phyloP scores from a whole-genome alignment of 345 rosid species.

The Salix purpurea region DNA sequence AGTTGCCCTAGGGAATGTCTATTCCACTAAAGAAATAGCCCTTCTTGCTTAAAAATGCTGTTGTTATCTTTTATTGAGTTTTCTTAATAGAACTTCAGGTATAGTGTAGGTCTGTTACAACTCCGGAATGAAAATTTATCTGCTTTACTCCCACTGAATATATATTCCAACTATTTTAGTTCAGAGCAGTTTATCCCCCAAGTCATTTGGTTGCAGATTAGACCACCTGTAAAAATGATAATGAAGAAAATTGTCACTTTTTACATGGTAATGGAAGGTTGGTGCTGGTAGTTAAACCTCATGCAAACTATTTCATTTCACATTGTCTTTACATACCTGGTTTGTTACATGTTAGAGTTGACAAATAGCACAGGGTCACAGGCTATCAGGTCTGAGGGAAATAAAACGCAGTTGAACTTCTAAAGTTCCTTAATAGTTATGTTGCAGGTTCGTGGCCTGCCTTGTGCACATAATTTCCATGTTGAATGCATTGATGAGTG shows the following conservation, averaged over 20 bases:
- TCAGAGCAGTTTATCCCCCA: background rate
- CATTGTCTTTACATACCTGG: background rate
- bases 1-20: background rate
- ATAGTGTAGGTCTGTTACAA: background rate
- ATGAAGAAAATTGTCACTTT: background rate
- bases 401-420: background rate
- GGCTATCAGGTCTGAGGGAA: background rate
- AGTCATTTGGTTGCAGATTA: background rate
- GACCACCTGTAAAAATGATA: background rate
- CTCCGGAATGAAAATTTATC: background rate
- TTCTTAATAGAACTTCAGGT: background rate
- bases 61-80: background rate
- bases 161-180: background rate
- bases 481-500: conserved; percentile 95
- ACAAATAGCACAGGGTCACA: background rate
- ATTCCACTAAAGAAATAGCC: background rate
- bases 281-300: background rate
- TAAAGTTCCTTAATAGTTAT: conserved; percentile 17
- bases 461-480: conserved; percentile 98
- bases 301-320: background rate
- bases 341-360: background rate
- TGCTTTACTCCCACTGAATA: background rate
- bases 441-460: conserved; percentile 93
- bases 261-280: background rate
- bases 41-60: background rate